A percentile compares a stretch with the other conserved stretches of the same genome.
Evolutionary conservation across 2,329 filamentous ascomycete genomes (phyloP).

Genomic region (Aspergillus sp.): DNA sequence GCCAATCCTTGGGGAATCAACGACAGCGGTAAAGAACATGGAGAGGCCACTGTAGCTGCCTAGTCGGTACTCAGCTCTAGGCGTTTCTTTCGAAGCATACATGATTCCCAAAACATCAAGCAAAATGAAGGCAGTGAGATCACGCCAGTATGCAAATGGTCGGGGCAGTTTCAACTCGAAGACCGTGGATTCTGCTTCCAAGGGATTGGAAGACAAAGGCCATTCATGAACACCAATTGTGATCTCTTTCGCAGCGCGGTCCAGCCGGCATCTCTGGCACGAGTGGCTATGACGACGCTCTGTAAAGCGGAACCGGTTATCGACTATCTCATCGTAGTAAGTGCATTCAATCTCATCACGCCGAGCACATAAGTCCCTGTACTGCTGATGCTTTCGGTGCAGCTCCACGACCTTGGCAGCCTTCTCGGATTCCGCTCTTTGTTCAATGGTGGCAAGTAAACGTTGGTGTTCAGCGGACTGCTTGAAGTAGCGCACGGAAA

Average conservation of each 20-base stretch:
- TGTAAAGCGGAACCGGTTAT: neutral
- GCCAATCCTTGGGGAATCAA: constrained; percentile 27
- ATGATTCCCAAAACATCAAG: constrained; percentile 38
- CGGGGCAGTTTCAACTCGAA: constrained; percentile 55
- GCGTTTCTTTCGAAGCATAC: constrained; percentile 10
- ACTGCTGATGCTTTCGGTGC: constrained; percentile 27
- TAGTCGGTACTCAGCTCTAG: constrained; percentile 15
- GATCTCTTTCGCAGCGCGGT: constrained; percentile 39
- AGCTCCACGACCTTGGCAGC: constrained; percentile 29
- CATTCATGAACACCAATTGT: constrained; percentile 57
- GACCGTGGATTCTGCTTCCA: constrained; percentile 47
- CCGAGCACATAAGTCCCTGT: constrained; percentile 28
- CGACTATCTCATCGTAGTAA: constrained; percentile 2
- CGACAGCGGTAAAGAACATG: constrained; percentile 2
- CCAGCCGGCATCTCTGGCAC: constrained; percentile 44
- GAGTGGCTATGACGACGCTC: constrained; percentile 14
- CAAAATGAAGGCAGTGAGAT: constrained; percentile 49
- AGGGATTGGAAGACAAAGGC: constrained; percentile 49
- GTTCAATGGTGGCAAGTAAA: constrained; percentile 42
- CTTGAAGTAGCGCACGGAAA: constrained; percentile 53
- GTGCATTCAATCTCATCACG: constrained; percentile 8
- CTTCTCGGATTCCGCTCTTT: constrained; percentile 33
- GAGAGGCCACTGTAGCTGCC: constrained; percentile 21
- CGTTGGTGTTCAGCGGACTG: constrained; percentile 45
- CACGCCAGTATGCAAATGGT: constrained; percentile 52